phyloP scores from a whole-genome alignment of 164 flowering plant species.

The Echeveria elegans region DNA sequence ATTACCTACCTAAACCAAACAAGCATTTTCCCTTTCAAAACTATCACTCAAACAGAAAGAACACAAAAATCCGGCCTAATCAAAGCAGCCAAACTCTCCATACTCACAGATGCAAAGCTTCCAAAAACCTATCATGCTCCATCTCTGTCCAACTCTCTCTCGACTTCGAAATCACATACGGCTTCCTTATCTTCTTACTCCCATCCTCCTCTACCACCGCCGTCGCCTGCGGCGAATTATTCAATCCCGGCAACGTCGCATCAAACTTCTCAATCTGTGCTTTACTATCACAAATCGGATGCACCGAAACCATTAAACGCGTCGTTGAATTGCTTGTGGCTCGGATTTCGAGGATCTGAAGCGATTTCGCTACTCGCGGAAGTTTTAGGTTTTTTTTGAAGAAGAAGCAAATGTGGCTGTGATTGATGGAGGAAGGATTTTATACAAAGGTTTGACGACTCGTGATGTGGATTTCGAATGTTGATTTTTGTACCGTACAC shows the following conservation, averaged over 20 bases:
- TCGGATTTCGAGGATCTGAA: not conserved
- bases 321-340: not conserved
- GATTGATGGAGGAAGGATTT: not conserved
- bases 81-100: not conserved
- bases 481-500: not conserved
- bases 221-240: not conserved
- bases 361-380: not conserved
- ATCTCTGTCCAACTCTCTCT: constrained; percentile 67
- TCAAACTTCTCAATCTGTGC: not conserved
- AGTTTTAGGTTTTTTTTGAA: not conserved
- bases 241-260: not conserved
- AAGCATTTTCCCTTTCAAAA: not conserved
- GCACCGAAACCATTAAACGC: not conserved
- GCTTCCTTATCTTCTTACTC: constrained; percentile 50
- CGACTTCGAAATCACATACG: constrained; percentile 57
- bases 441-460: not conserved
- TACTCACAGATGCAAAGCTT: constrained; percentile 57
- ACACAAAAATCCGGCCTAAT: not conserved
- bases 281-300: not conserved
- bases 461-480: not conserved
- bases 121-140: constrained; percentile 60
- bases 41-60: not conserved
- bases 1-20: not conserved
- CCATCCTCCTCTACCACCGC: not conserved
- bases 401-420: not conserved